Base-by-base conservation (phyloP, 169 alveolate species). In the Plasmodium inui region DNA sequence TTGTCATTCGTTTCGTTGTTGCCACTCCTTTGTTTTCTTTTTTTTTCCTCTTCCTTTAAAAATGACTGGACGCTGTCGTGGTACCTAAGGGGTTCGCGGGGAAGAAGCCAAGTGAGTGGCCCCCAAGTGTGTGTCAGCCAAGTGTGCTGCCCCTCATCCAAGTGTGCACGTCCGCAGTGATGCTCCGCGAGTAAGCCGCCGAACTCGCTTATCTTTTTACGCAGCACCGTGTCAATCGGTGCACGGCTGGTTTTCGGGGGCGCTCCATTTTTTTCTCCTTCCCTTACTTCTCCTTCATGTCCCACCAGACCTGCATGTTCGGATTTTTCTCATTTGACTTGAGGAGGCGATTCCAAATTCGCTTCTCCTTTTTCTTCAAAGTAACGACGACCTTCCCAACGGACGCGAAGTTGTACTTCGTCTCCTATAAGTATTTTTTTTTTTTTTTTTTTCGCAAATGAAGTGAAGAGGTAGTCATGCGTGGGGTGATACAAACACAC, bases 281-380 rank as follows among this genome's bases (percentile, higher is more conserved):
- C 89, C 92, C 98, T 93, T 96, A 97, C 95, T 98, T 98, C 84
- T 98, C 99, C 90, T 96, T 97, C 99, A 98, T 98, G 84, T 98
- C 99, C 98, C 98, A 97, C 99, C 99, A 98, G 28, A 97, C 96
- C 79, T 97, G 98, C 98, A 97, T 97, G 93, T 98, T 98, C 44
- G 97, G 96, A 26, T 96, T 86, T 92, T 97, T 97, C 67, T 97
- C 98, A 71, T 88, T 96, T 91, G 97, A 96, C 86, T 95, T 95
- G 46, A 96, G 90, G 37, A 97, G 95, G 83, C 97, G 94, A 37
- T 96, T 96, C 98, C 99, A 98, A 44, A 97, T 97, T 19, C 79
- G 92, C 30, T 94, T 90, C 32, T 95, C 85, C 81, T 95, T 95
- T 95, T 98, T 98, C 70, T 95, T 95, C 61, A 98, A 97, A 1